Evolutionary conservation across 345 rosid genomes (phyloP).

Genomic region (Leavenworthia alabamica): DNA sequence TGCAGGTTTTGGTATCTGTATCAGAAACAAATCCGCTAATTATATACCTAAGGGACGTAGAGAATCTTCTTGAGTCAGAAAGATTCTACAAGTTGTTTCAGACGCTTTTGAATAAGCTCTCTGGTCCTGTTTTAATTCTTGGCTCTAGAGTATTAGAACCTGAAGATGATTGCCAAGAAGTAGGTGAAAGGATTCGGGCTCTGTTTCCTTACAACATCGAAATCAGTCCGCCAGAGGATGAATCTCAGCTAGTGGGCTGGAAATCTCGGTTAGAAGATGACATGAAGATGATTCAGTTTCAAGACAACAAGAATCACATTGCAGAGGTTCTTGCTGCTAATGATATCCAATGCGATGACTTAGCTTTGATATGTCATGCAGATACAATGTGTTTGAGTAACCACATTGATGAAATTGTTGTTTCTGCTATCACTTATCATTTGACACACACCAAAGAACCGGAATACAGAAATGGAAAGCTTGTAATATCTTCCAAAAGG

Average conservation of each 20-base stretch:
- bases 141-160: constrained; percentile 69
- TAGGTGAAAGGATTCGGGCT: constrained; percentile 42
- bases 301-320: constrained; percentile 88
- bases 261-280: constrained; percentile 77
- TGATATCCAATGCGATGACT: constrained; percentile 83
- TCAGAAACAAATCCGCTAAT: constrained; percentile 57
- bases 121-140: constrained; percentile 70
- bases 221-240: constrained; percentile 78
- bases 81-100: constrained; percentile 59
- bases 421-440: constrained; percentile 81
- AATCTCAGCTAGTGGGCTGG: constrained; percentile 68
- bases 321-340: constrained; percentile 90
- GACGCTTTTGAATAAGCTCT: constrained; percentile 58
- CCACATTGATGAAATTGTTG: constrained; percentile 76
- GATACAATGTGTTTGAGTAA: constrained; percentile 68
- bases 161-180: constrained; percentile 53
- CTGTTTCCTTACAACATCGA: constrained; percentile 75
- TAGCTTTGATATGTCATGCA: constrained; percentile 67
- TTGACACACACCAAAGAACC: constrained; percentile 68
- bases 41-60: constrained; percentile 75
- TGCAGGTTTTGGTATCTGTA: constrained; percentile 64
- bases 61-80: constrained; percentile 70
- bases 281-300: constrained; percentile 68
- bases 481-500: constrained; percentile 87
- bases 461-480: constrained; percentile 92